phyloP scores from a whole-genome alignment of 2,329 filamentous ascomycete genomes.

The Hypoxylon rubiginosum region DNA sequence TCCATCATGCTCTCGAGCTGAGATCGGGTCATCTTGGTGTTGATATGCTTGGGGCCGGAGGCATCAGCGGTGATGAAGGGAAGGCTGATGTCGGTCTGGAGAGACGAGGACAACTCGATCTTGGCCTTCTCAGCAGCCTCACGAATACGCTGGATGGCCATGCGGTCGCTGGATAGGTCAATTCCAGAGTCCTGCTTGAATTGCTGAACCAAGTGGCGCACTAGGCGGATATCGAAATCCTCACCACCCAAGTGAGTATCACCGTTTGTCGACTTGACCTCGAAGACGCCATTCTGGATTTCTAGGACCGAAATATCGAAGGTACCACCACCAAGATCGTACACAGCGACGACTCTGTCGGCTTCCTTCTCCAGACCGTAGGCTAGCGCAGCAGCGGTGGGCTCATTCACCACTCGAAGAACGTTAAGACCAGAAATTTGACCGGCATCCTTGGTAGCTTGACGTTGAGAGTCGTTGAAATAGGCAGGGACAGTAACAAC shows the following conservation, averaged over 20 bases:
- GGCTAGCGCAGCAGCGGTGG: constrained; percentile 93
- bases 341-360: constrained; percentile 91
- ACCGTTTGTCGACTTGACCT: constrained; percentile 99
- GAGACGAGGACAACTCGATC: constrained; percentile 96
- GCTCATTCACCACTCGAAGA: constrained; percentile 97
- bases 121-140: constrained; percentile 99
- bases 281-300: constrained; percentile 97
- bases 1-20: constrained; percentile 96
- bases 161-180: constrained; percentile 91
- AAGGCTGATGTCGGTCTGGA: constrained; percentile 97
- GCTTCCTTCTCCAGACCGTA: constrained; percentile 97
- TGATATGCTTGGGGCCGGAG: constrained; percentile 98
- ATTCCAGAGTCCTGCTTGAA: constrained; percentile 97
- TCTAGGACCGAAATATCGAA: constrained; percentile 99
- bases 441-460: constrained; percentile 98
- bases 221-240: constrained; percentile 95
- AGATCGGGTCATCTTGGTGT: constrained; percentile 90
- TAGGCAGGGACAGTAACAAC: constrained; percentile 97
- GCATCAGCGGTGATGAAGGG: constrained; percentile 98
- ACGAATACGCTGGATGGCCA: constrained; percentile 99
- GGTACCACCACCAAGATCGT: constrained; percentile 98
- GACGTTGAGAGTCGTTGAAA: constrained; percentile 98
- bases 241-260: constrained; percentile 98
- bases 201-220: constrained; percentile 91
- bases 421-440: constrained; percentile 97